phyloP scores from a whole-genome alignment of 2,329 filamentous ascomycete species.

The Aspergillus chevalieri region DNA sequence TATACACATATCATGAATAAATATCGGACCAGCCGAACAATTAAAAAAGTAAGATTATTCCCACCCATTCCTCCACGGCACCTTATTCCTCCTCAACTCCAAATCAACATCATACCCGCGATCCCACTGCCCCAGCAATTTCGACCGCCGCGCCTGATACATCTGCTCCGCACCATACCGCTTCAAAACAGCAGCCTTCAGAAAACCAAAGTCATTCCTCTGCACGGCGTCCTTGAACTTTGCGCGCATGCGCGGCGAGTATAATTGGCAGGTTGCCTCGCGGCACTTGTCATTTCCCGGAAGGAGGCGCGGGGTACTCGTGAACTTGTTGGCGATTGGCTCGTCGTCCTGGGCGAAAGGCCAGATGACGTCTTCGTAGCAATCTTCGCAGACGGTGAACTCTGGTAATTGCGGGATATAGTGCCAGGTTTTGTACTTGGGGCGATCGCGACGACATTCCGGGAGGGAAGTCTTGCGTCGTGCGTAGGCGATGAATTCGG shows the following conservation, averaged over 20 bases:
- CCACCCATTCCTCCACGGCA: conserved; percentile 47
- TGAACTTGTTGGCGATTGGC: conserved; percentile 60
- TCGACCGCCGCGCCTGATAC: conserved; percentile 51
- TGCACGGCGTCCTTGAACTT: conserved; percentile 63
- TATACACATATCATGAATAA: background rate
- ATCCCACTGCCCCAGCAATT: conserved; percentile 52
- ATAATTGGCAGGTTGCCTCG: conserved; percentile 65
- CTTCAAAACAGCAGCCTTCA: conserved; percentile 58
- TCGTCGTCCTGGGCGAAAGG: conserved; percentile 54
- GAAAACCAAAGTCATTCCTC: conserved; percentile 59
- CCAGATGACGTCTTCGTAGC: conserved; percentile 72
- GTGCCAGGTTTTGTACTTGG: conserved; percentile 66
- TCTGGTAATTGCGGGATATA: conserved; percentile 68
- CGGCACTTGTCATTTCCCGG: conserved; percentile 42
- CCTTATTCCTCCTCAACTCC: conserved; percentile 44
- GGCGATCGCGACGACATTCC: conserved; percentile 62
- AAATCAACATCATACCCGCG: conserved; percentile 48
- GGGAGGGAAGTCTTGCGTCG: conserved; percentile 52
- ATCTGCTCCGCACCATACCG: conserved; percentile 53
- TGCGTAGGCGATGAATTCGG: conserved; percentile 59
- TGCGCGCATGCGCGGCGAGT: conserved; percentile 70
- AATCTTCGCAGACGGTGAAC: conserved; percentile 80
- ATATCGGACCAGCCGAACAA: conserved; percentile 1
- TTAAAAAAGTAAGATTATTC: conserved; percentile 32
- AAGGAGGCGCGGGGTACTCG: conserved; percentile 53